Conservation (phyloP, 768 basidiomycete genomes). For the Tulasnella sp. region DNA sequence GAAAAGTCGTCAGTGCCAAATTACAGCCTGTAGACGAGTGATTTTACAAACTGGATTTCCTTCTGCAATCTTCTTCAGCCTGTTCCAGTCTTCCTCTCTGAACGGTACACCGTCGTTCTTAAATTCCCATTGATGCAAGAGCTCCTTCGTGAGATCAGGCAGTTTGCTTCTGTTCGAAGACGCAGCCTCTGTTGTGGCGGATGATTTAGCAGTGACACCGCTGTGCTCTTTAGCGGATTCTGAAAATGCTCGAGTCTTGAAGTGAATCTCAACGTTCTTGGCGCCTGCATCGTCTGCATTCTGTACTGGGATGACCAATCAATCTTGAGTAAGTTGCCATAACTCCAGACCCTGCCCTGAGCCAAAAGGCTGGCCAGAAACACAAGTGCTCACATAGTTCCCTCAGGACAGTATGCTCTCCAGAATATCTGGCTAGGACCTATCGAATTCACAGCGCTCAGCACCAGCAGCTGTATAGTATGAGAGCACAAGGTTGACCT, state of each 20-base stretch:
- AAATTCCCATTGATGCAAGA: slow-evolving; percentile 67
- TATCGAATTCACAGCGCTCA: slow-evolving; percentile 17
- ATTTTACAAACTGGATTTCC: slow-evolving; percentile 8
- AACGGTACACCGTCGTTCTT: slow-evolving; percentile 82
- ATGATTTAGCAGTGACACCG: slow-evolving; percentile 39
- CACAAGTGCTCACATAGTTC: slow-evolving; percentile 40
- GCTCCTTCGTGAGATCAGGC: slow-evolving; percentile 52
- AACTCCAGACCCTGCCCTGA: too few relatives aligned
- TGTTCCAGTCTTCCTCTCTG: slow-evolving; percentile 74
- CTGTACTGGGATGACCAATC: slow-evolving; percentile 34
- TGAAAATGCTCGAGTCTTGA: slow-evolving; percentile 41
- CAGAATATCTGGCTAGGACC: slow-evolving; percentile 88
- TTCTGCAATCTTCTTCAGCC: slow-evolving; percentile 70
- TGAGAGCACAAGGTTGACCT: slow-evolving; percentile 25
- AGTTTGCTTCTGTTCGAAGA: slow-evolving; percentile 23
- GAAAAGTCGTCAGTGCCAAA: slow-evolving; percentile 4
- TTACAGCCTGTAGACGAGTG: slow-evolving; percentile 26
- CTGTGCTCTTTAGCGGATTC: slow-evolving; percentile 20
- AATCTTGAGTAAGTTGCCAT: not conserved
- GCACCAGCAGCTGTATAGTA: not conserved
- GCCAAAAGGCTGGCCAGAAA: too few relatives aligned
- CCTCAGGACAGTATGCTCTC: slow-evolving; percentile 79
- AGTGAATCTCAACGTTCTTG: slow-evolving; percentile 62
- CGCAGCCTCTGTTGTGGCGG: slow-evolving; percentile 53
- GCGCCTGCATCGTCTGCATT: slow-evolving; percentile 90